These are phyloP conservation scores for Porogramme epimiltina DNA, from an alignment of 1,284 basidiomycete species.

Conservation along the genomic window DNA sequence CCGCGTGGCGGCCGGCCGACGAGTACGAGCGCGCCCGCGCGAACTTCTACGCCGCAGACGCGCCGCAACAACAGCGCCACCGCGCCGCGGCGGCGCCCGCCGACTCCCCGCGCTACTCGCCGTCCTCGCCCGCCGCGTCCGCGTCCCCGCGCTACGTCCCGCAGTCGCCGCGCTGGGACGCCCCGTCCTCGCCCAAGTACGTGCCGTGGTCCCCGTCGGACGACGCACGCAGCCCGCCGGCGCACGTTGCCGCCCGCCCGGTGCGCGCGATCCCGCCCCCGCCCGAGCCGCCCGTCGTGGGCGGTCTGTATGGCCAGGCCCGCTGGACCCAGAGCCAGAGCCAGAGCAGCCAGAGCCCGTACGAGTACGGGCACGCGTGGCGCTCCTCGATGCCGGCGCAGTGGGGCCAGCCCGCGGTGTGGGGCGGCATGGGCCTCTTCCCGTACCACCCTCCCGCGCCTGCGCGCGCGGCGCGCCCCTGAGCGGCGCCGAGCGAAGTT, in stretches of 20 bases:
- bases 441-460: background rate
- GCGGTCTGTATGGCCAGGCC: no score
- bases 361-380: constrained; percentile 1
- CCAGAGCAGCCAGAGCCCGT: constrained; percentile 10
- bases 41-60: constrained; percentile 14
- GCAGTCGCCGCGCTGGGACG: background rate
- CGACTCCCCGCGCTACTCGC: constrained; percentile 17
- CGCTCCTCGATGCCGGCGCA: constrained; percentile 3
- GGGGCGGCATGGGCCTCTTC: constrained; percentile 14
- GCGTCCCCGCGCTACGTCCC: background rate
- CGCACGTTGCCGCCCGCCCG: background rate
- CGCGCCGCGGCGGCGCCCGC: background rate
- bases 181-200: no score
- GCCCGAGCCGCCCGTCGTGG: no score
- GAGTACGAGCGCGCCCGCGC: constrained; percentile 4
- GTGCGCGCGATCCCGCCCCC: no score
- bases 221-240: no score
- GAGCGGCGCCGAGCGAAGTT: no score
- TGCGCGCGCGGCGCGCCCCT: no score
- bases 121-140: constrained; percentile 10
- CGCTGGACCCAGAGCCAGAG: no score
- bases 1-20: background rate
- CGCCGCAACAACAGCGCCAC: no score
- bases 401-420: constrained; percentile 1
- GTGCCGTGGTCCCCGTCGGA: no score